A percentile compares a stretch with the other conserved stretches of the same genome.
Evolutionary conservation across 208 protist genomes (phyloP).

Genomic region (Vickermania ingenoplastis): DNA sequence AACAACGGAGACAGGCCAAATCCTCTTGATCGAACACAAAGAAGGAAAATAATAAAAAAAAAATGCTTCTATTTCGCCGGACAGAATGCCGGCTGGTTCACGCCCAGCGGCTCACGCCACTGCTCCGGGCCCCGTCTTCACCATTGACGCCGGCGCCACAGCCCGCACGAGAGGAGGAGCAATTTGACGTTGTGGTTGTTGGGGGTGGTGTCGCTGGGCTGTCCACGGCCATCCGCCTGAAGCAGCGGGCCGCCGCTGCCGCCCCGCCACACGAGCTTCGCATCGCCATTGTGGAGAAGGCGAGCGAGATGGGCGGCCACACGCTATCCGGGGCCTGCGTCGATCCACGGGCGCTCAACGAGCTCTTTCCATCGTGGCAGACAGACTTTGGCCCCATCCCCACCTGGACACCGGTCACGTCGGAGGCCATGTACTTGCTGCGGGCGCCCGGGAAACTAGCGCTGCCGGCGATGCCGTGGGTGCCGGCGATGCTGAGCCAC

Average conservation of each 20-base stretch:
- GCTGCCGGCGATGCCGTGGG: conserved; percentile 28
- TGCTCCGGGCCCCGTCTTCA: too few relatives aligned
- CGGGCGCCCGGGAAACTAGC: conserved; percentile 7
- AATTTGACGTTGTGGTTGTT: conserved; percentile 96
- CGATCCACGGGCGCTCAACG: conserved; percentile 92
- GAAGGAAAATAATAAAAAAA: too few relatives aligned
- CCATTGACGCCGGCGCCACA: conserved; percentile 13
- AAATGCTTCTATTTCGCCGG: too few relatives aligned
- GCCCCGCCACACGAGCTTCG: conserved; percentile 28
- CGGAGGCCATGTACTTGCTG: conserved; percentile 87
- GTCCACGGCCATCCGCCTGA: conserved; percentile 91
- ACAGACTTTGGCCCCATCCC: conserved; percentile 44
- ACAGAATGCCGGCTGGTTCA: too few relatives aligned
- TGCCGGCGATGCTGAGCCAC: conserved; percentile 85
- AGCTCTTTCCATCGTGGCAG: conserved; percentile 95
- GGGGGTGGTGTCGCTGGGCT: conserved; percentile 94
- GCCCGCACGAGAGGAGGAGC: conserved; percentile 81
- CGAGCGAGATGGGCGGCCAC: conserved; percentile 92
- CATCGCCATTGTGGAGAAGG: conserved; percentile 96
- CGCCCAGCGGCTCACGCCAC: too few relatives aligned
- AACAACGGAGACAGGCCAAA: too few relatives aligned
- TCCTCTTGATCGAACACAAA: too few relatives aligned
- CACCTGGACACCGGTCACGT: conserved; percentile 78
- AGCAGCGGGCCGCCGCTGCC: conserved; percentile 82
- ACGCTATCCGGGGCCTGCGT: conserved; percentile 96